Conservation (phyloP, 345 rosid species). For the Gossypium anomalum region DNA sequence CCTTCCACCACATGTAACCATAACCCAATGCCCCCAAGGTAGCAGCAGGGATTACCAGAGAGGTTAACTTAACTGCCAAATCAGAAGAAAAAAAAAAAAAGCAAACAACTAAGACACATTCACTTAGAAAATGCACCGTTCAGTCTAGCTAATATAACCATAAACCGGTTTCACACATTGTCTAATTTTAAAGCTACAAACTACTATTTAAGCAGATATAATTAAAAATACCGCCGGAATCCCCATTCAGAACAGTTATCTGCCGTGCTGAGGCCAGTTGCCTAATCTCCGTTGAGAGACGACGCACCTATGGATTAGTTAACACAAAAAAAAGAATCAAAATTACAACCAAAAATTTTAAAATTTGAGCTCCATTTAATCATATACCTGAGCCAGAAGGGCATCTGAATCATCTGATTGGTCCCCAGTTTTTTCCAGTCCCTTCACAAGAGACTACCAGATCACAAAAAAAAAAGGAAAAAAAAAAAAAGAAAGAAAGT, state of each 20-base stretch:
- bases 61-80: slow-evolving; percentile 49
- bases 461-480: neutral
- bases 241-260: slow-evolving; percentile 74
- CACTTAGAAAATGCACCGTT: neutral
- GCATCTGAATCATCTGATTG: slow-evolving; percentile 55
- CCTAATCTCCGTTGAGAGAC: slow-evolving; percentile 62
- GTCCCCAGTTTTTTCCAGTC: slow-evolving; percentile 56
- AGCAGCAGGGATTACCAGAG: slow-evolving; percentile 69
- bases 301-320: slow-evolving; percentile 38
- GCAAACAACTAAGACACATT: neutral
- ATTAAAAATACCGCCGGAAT: slow-evolving; percentile 40
- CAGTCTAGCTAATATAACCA: neutral
- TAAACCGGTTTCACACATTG: neutral
- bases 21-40: slow-evolving; percentile 86
- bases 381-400: slow-evolving; percentile 60
- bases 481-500: neutral
- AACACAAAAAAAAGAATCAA: neutral
- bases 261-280: slow-evolving; percentile 60
- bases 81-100: neutral
- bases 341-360: neutral
- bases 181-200: neutral
- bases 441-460: slow-evolving; percentile 50
- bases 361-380: neutral
- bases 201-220: neutral
- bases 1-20: slow-evolving; percentile 99